Conservation (phyloP, 805 yeast genomes). For the Pichia pseudocactophila region DNA sequence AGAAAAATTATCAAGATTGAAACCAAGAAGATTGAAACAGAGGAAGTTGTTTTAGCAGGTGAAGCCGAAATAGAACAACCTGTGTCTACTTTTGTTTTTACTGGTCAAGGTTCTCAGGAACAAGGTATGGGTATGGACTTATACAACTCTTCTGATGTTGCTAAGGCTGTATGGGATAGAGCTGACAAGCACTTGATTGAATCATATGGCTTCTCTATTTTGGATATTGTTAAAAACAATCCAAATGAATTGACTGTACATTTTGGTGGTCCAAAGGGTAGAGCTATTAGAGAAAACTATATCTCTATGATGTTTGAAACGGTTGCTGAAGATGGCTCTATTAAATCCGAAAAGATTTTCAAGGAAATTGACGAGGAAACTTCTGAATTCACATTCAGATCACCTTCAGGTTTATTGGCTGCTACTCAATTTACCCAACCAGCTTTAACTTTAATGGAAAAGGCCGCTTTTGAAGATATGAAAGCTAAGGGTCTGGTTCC, state of each 20-base stretch:
- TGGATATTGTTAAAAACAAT: constrained; percentile 90
- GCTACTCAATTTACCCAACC: constrained; percentile 99
- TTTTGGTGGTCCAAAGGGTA: constrained; percentile 97
- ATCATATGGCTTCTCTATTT: constrained; percentile 94
- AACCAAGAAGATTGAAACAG: constrained; percentile 76
- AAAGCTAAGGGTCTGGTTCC: constrained; percentile 93
- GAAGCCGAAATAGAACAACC: constrained; percentile 99
- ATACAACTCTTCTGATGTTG: constrained; percentile 83
- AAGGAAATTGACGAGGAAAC: constrained; percentile 79
- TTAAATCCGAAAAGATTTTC: constrained; percentile 90
- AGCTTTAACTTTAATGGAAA: constrained; percentile 97
- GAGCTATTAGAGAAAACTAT: constrained; percentile 88
- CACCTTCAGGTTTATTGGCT: constrained; percentile 90
- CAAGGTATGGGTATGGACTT: constrained; percentile 99
- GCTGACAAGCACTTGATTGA: constrained; percentile 89
- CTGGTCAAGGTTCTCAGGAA: constrained; percentile 99
- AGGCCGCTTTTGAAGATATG: constrained; percentile 97
- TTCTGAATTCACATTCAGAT: constrained; percentile 77
- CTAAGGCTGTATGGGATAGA: constrained; percentile 93
- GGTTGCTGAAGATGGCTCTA: constrained; percentile 70
- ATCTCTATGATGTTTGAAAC: constrained; percentile 97
- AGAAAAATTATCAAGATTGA: constrained; percentile 93
- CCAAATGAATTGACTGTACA: constrained; percentile 93
- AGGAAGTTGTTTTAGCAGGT: constrained; percentile 71
- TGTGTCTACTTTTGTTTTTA: constrained; percentile 89